Evolutionary conservation across 177 flowering plant genomes (phyloP), one percentile per base, ranked within the genome.

Genomic region (Vitis hybrid): DNA sequence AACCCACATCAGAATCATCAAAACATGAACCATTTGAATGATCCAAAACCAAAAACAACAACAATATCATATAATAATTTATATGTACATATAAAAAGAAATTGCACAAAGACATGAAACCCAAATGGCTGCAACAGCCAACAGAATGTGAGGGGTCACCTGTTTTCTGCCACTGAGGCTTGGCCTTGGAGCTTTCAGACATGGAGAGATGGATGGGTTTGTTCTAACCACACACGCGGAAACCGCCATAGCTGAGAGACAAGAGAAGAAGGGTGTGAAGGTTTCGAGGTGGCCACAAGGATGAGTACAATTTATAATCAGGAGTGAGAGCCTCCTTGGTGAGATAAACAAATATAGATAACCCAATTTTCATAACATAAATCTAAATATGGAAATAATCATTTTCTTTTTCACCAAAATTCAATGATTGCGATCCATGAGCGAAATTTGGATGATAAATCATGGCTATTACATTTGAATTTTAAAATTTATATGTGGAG

Each of bases 221-320:
- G 62, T n/a, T 55, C 15, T 61, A 3, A 70, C 32, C 1, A 68
- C 7, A 66, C 51, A 65, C 60, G 68, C 73, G 21, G 74, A 64
- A 66, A 72, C 76, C 10, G 85, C 76, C 83, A 80, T 80, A 2
- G 62, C 70, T 70, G 48, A 19, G 14, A 11, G 5, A 19, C 50
- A 17, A 19, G 59, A 52, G 45, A 34, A 45, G 18, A 55, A 4
- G 55, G 14, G 19, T 14, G 10, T 26, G 51, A 55, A 66, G 51
- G 48, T 12, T 11, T 40, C 1, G 45, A 40, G 8, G 45, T 40
- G 45, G 45, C 45, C 8, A 34, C 45, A 34, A 34, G 0, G 45
- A 1, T 40, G 45, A 40, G 45, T 40, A 26, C 30, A 40, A 40
- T 40, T 40, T 40, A 40, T 40, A 40, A 40, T 40, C 45, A 40